Conservation (phyloP, 2,329 filamentous ascomycete species). For the Aspergillus ochraceus region DNA sequence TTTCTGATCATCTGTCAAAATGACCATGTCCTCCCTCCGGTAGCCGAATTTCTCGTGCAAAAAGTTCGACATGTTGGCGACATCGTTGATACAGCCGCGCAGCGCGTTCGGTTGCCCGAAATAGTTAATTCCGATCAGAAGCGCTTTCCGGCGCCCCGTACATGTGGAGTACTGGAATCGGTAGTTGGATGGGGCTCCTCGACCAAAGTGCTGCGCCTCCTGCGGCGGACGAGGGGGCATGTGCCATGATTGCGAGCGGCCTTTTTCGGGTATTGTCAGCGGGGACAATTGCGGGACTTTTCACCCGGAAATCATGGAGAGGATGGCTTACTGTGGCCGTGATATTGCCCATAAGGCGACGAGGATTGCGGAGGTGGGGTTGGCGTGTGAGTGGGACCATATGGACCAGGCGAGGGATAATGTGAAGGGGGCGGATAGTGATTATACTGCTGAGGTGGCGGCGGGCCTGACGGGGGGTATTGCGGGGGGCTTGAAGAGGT, state of each 20-base stretch:
- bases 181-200: conserved; percentile 77
- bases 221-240: conserved; percentile 66
- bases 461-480: conserved; percentile 10
- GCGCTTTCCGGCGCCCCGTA: conserved; percentile 80
- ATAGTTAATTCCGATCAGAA: conserved; percentile 95
- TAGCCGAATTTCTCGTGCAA: conserved; percentile 84
- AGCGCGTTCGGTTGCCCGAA: conserved; percentile 87
- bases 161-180: conserved; percentile 92
- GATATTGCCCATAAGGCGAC: conserved; percentile 13
- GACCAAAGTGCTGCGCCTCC: conserved; percentile 70
- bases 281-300: too few species aligned
- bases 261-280: conserved; percentile 14
- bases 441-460: conserved; percentile 1
- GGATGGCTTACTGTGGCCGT: conserved; percentile 10
- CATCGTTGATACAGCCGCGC: conserved; percentile 93
- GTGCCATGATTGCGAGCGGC: conserved; percentile 57
- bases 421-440: conserved; percentile 2
- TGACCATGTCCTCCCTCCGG: conserved; percentile 94
- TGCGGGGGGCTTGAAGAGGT: not conserved
- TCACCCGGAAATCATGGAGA: not conserved
- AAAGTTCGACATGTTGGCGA: conserved; percentile 92
- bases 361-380: conserved; percentile 21
- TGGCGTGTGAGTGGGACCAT: conserved; percentile 12
- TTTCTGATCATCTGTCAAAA: conserved; percentile 91
- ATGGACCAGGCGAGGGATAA: conserved; percentile 7